A percentile compares a stretch with the other conserved stretches of the same genome.
Evolutionary conservation across 306 rosid species (phyloP).

Genomic region (Trichosanthes cucumerina): DNA sequence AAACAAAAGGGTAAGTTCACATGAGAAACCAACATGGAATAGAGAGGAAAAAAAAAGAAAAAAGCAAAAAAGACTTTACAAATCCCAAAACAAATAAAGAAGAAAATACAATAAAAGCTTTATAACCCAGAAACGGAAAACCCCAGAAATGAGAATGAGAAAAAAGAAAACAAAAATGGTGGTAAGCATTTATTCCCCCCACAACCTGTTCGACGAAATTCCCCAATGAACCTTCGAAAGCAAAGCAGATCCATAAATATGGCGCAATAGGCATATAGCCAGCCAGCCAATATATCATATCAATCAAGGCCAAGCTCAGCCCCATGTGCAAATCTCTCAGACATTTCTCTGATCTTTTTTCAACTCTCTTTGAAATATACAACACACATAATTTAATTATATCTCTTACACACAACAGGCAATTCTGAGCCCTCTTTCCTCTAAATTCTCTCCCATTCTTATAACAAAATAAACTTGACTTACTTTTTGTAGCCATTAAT

Average conservation of each 20-base stretch:
- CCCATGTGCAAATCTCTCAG: too few species aligned
- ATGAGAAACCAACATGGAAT: background rate
- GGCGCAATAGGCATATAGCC: too few species aligned
- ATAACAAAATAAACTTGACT: background rate
- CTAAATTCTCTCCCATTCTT: background rate
- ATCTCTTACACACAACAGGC: background rate
- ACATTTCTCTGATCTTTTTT: background rate
- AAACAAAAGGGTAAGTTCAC: background rate
- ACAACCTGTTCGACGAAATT: conserved; percentile 8
- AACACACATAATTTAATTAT: too few species aligned
- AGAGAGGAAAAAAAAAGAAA: too few species aligned
- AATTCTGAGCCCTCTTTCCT: background rate
- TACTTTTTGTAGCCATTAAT: conserved; percentile 2
- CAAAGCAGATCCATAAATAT: conserved; percentile 6
- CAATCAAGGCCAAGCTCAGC: too few species aligned
- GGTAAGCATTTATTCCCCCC: background rate
- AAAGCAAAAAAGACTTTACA: background rate
- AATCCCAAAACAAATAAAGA: background rate
- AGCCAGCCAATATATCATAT: too few species aligned
- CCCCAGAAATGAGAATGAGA: background rate
- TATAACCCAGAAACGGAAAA: background rate
- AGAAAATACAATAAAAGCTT: background rate
- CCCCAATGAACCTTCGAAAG: conserved; percentile 10
- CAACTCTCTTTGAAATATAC: background rate
- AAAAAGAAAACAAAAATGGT: background rate